Evolutionary conservation across 2,329 filamentous ascomycete species (phyloP), one percentile per base, ranked within the genome.

Genomic region (Chaetomium sp.): DNA sequence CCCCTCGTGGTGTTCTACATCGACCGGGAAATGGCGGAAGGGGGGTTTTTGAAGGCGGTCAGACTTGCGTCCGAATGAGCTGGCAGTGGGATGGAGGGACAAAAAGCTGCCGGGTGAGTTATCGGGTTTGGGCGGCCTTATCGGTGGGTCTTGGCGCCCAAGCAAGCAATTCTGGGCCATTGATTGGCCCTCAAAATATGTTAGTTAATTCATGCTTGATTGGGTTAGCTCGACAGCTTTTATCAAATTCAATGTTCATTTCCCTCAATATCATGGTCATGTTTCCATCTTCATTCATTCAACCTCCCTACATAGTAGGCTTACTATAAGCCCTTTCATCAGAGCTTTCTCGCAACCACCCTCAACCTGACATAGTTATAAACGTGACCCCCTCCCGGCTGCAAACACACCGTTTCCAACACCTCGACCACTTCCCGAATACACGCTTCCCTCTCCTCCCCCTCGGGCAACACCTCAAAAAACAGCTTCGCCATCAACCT

Each of bases 401-500:
- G 76, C 53, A 68, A 74, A 54, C 83, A 80, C 2, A 85, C 77
- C 35, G 72, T 72, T 61, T 79, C 73, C 57, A 87, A 66, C 4
- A 82, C 70, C 48, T 79, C 76, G 7, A 76, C 75, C 5, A 80
- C 76, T 69, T 85, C 80, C 62, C 65, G 71, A 2, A 85, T 74
- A 5, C 72, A 77, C 44, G 68, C 73, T 58, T 85, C 82, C 59
- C 79, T 76, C 69, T 74, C 69, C 47, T 64, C 19, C 19, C 19
- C 68, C 46, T 60, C 73, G 36, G 70, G 72, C 12, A 56, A 8
- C 7, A 87, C 72, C 59, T 85, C 80, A 54, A 88, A 71, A 49
- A 85, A 78, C 59, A 73, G 69, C 58, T 76, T 79, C 1, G 79
- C 84, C 76, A 88, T 85, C 58, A 88, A 67, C 62, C 79, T 71